A percentile compares a stretch with the other conserved stretches of the same genome.
Evolutionary conservation across 345 rosid species (phyloP).

Genomic region (Dimocarpus longan): DNA sequence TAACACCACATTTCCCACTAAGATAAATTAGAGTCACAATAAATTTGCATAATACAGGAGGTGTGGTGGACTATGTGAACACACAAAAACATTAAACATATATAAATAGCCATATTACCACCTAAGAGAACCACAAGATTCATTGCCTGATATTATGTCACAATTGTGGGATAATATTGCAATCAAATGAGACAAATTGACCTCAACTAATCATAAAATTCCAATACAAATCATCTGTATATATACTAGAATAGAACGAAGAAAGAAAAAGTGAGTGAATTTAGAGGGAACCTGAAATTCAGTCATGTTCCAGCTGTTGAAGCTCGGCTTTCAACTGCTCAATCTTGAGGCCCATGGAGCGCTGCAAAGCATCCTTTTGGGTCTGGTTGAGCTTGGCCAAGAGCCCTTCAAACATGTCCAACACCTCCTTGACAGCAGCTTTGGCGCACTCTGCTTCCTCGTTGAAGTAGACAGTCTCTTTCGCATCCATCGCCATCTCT

Average conservation of each 20-base stretch:
- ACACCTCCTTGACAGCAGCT: slow-evolving; percentile 66
- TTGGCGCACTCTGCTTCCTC: slow-evolving; percentile 95
- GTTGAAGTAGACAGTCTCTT: slow-evolving; percentile 89
- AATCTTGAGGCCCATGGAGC: slow-evolving; percentile 97
- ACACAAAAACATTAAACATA: not conserved
- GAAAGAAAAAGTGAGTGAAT: too few relatives aligned
- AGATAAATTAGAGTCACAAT: not conserved
- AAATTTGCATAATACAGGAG: not conserved
- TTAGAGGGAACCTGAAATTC: slow-evolving; percentile 24
- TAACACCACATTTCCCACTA: not conserved
- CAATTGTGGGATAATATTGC: not conserved
- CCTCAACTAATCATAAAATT: not conserved
- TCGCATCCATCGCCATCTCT: slow-evolving; percentile 94
- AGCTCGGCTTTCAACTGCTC: slow-evolving; percentile 97
- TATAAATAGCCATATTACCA: not conserved
- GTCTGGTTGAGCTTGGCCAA: slow-evolving; percentile 59
- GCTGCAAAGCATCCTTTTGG: slow-evolving; percentile 60
- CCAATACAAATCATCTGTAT: not conserved
- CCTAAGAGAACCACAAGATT: not conserved
- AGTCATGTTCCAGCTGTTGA: slow-evolving; percentile 73
- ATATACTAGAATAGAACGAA: too few relatives aligned
- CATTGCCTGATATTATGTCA: not conserved
- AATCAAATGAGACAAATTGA: too few relatives aligned
- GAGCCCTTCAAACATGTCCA: slow-evolving; percentile 64
- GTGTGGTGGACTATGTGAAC: not conserved